Percentiles rank a stretch among this genome's conserved stretches.
These are phyloP conservation scores for Starmerella apis DNA, from an alignment of 805 yeast species.

Conservation along the genomic window DNA sequence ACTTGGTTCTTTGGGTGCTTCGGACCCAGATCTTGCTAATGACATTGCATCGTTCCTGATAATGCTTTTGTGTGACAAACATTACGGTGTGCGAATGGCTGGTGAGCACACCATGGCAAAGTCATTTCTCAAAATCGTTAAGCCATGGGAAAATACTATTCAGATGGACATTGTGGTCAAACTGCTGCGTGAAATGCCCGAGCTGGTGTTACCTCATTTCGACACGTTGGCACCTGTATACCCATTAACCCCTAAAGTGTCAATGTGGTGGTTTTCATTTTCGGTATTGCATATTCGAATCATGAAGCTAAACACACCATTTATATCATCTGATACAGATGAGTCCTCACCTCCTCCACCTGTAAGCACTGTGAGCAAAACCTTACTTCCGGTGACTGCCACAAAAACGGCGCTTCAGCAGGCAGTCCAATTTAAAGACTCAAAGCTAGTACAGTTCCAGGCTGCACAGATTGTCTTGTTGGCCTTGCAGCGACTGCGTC, in stretches of 20 bases:
- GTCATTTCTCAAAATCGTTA: conserved; percentile 50
- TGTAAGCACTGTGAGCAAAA: conserved; percentile 25
- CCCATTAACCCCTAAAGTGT: conserved; percentile 63
- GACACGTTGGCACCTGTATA: conserved; percentile 22
- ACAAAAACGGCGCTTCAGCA: conserved; percentile 48
- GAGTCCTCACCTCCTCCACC: neutral
- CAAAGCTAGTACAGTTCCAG: conserved; percentile 49
- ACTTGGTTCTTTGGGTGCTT: conserved; percentile 34
- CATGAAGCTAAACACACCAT: conserved; percentile 31
- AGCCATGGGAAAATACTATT: conserved; percentile 67
- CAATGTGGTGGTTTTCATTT: conserved; percentile 76
- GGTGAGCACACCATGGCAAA: conserved; percentile 58
- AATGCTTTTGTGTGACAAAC: conserved; percentile 39
- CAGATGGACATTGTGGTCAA: conserved; percentile 48
- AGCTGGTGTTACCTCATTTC: conserved; percentile 59
- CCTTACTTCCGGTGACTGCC: conserved; percentile 52
- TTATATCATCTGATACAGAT: neutral
- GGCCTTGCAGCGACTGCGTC: conserved; percentile 44
- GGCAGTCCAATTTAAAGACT: conserved; percentile 42
- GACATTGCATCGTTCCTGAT: conserved; percentile 40
- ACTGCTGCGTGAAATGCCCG: conserved; percentile 49
- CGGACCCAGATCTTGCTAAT: conserved; percentile 28
- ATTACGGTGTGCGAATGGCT: conserved; percentile 29
- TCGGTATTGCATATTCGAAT: conserved; percentile 51
- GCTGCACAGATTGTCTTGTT: conserved; percentile 50